A percentile compares a stretch with the other conserved stretches of the same genome.
Evolutionary conservation across 1,139 yeast genomes (phyloP).

Genomic region (Yamadazyma membranifaciens): DNA sequence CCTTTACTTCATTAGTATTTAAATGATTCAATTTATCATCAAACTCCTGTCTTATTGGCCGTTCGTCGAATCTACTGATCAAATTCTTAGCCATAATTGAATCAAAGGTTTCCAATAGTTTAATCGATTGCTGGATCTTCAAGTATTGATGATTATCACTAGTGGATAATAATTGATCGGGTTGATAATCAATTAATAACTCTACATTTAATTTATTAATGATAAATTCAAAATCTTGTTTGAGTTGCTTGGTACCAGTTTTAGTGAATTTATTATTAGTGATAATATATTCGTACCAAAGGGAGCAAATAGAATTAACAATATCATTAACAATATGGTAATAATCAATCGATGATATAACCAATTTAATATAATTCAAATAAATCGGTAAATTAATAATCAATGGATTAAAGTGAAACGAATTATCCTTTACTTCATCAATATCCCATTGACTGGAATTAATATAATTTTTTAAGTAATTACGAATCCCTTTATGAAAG

Average conservation of each 20-base stretch:
- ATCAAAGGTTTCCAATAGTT: conserved; percentile 29
- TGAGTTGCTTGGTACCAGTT: conserved; percentile 57
- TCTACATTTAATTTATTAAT: conserved; percentile 31
- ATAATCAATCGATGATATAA: conserved; percentile 29
- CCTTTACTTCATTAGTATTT: conserved; percentile 34
- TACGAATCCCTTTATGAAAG: conserved; percentile 50
- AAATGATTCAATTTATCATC: conserved; percentile 22
- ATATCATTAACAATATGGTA: conserved; percentile 33
- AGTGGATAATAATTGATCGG: conserved; percentile 19
- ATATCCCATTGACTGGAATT: conserved; percentile 38
- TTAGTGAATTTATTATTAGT: conserved; percentile 61
- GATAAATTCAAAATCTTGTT: conserved; percentile 51
- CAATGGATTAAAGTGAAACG: conserved; percentile 38
- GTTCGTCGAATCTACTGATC: conserved; percentile 16
- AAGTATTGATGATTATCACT: conserved; percentile 27
- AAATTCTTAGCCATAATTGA: conserved; percentile 18
- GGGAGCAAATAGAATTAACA: conserved; percentile 46
- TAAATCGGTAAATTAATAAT: conserved; percentile 34
- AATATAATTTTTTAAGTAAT: conserved; percentile 52
- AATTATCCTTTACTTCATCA: conserved; percentile 22
- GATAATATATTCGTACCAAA: conserved; percentile 57
- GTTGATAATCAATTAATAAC: conserved; percentile 16
- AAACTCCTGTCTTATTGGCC: conserved; percentile 24
- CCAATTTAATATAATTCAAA: conserved; percentile 31
- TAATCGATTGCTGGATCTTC: conserved; percentile 37